Conservation (phyloP, 2,329 filamentous ascomycete genomes). For the Cordyceps cicadae region DNA sequence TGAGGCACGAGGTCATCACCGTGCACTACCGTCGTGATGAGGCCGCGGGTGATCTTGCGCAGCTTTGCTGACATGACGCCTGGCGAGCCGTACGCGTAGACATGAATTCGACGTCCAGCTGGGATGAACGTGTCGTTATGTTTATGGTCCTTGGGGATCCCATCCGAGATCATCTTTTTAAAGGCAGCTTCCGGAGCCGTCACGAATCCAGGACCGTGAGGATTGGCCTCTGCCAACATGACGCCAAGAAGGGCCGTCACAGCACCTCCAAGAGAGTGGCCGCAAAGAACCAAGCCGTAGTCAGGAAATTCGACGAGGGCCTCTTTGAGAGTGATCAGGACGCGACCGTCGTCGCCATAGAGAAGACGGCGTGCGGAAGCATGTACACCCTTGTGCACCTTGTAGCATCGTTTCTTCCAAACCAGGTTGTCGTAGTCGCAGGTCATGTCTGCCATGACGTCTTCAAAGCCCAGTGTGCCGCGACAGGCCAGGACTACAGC, state of each 20-base stretch:
- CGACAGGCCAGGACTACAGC: slow-evolving; percentile 66
- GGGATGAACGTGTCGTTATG: slow-evolving; percentile 46
- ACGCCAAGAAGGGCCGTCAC: slow-evolving; percentile 63
- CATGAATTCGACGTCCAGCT: slow-evolving; percentile 62
- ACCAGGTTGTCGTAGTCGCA: slow-evolving; percentile 61
- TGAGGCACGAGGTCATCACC: slow-evolving; percentile 66
- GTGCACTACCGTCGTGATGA: slow-evolving; percentile 68
- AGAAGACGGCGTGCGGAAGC: slow-evolving; percentile 61
- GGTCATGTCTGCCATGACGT: slow-evolving; percentile 64
- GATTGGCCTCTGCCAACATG: slow-evolving; percentile 58
- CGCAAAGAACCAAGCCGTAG: slow-evolving; percentile 62
- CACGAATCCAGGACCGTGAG: slow-evolving; percentile 49
- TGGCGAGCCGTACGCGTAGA: slow-evolving; percentile 71
- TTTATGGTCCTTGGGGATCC: slow-evolving; percentile 19
- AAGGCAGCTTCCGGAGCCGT: slow-evolving; percentile 44
- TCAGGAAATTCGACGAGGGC: slow-evolving; percentile 58
- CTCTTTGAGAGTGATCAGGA: slow-evolving; percentile 57
- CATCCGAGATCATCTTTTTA: slow-evolving; percentile 30
- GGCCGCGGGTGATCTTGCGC: slow-evolving; percentile 59
- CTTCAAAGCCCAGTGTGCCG: slow-evolving; percentile 65
- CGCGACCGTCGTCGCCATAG: slow-evolving; percentile 57
- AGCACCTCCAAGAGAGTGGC: slow-evolving; percentile 60
- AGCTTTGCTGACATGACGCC: slow-evolving; percentile 64
- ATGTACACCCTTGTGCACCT: slow-evolving; percentile 68
- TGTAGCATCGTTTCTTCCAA: slow-evolving; percentile 57